Percentiles rank a stretch among this genome's conserved stretches.
These are phyloP conservation scores for Verticillium klebahnii DNA, from an alignment of 2,329 filamentous ascomycete species.

Conservation along the genomic window DNA sequence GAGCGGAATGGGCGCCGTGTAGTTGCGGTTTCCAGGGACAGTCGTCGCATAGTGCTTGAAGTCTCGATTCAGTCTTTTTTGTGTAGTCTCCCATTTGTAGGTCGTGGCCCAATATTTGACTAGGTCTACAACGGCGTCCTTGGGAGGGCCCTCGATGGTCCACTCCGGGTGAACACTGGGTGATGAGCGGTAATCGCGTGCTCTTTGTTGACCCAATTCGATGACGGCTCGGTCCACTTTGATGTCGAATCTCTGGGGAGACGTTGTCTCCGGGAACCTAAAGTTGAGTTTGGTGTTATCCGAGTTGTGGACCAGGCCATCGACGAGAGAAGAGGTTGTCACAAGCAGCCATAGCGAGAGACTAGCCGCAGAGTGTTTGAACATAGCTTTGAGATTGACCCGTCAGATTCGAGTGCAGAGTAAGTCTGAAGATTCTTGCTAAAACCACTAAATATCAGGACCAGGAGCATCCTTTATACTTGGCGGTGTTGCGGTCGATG, in stretches of 20 bases:
- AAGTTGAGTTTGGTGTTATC: not conserved
- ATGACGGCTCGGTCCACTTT: constrained; percentile 1
- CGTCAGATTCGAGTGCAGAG: too few species aligned
- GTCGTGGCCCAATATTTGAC: constrained; percentile 14
- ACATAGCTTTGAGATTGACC: too few species aligned
- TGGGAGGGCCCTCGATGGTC: constrained; percentile 4
- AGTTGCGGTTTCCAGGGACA: constrained; percentile 2
- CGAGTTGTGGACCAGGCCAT: too few species aligned
- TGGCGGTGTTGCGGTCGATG: too few species aligned
- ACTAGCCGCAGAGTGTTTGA: too few species aligned
- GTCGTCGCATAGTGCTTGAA: constrained; percentile 19
- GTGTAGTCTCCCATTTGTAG: constrained; percentile 17
- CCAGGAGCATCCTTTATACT: too few species aligned
- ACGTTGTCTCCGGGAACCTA: not conserved
- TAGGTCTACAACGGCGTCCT: constrained; percentile 3
- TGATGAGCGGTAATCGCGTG: constrained; percentile 3
- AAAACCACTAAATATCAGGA: too few species aligned
- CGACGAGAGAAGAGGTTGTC: too few species aligned
- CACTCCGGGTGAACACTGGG: not conserved
- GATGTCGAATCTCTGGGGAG: constrained; percentile 3
- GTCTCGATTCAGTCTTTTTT: constrained; percentile 15
- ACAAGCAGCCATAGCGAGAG: too few species aligned
- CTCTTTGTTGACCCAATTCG: constrained; percentile 2
- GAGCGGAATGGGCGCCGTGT: constrained; percentile 9
- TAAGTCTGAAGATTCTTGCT: too few species aligned